These are phyloP conservation scores for Telopea speciosissima DNA, from an alignment of 177 flowering plant species.

Conservation along the genomic window DNA sequence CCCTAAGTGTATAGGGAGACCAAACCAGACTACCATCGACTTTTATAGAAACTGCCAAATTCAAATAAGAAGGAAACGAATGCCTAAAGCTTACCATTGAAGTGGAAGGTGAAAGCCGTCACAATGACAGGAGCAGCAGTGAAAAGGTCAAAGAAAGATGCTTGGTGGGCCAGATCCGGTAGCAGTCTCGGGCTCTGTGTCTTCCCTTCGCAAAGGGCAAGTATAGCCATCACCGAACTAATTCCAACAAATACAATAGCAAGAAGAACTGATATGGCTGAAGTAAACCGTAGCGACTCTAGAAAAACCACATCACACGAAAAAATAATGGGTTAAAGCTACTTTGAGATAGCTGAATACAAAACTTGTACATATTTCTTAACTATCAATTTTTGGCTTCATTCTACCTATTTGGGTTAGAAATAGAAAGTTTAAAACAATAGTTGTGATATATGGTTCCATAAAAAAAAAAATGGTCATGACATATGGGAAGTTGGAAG, in stretches of 20 bases:
- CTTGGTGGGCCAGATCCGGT: constrained; percentile 40
- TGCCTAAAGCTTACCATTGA: constrained; percentile 54
- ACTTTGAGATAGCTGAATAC: too few species aligned
- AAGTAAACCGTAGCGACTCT: constrained; percentile 72
- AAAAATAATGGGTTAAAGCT: neutral
- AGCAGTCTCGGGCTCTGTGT: constrained; percentile 47
- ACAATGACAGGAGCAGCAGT: constrained; percentile 94
- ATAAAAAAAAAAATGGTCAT: too few species aligned
- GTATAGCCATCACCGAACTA: constrained; percentile 62
- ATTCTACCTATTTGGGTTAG: too few species aligned
- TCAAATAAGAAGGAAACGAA: too few species aligned
- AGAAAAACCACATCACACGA: constrained; percentile 5
- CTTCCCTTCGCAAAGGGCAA: constrained; percentile 52
- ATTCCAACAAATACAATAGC: constrained; percentile 84
- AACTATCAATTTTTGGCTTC: too few species aligned
- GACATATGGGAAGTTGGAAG: too few species aligned
- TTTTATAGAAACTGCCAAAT: too few species aligned
- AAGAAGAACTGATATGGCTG: constrained; percentile 66
- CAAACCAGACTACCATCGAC: too few species aligned
- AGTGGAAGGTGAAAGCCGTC: constrained; percentile 91
- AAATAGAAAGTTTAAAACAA: too few species aligned
- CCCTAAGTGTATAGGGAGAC: too few species aligned
- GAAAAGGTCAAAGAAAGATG: constrained; percentile 71
- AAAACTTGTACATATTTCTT: too few species aligned
- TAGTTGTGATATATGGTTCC: too few species aligned